Evolutionary conservation across 2,329 filamentous ascomycete genomes (phyloP), one percentile per base, ranked within the genome.

Genomic region (Phaeoacremonium minimum): DNA sequence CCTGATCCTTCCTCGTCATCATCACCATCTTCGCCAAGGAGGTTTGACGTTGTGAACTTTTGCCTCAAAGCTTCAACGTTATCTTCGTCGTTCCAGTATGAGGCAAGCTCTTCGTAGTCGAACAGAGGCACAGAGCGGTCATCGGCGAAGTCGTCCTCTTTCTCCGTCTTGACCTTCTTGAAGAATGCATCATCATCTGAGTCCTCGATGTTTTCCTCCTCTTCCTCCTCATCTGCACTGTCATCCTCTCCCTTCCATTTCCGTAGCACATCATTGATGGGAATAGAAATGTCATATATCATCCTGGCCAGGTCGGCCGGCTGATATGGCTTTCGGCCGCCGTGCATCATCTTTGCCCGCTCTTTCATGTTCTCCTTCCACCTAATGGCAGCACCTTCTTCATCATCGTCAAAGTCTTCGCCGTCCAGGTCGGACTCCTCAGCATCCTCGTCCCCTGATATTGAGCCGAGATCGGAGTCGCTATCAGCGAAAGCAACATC

Each of bases 401-500:
- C 85, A 14, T 76, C 76, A 28, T 77, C 75, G n/a, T 77, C 73
- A 1, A 67, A 61, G 15, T 67, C 65, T 0, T 69, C 63, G 9
- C 65, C 67, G 4, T 63, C 67, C 1, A 61, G 60, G 5, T 65
- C 63, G 2, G 63, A 65, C 4, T 66, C 64, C 15, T 67, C 67
- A 1, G 60, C 61, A 2, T 67, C 66, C 3, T 75, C 73, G 6
- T 66, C 64, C 1, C 63, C 67, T 7, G 87, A 95, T 45, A 96
- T 63, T 4, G 91, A 95, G 6, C 93, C 93, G 5, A 98, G 73
- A 56, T 98, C 94, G 0, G 93, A 98, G 59, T 98, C 94, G 53
- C 88, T 95, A 53, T 98, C 93, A 12, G 93, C 93, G 66, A 96
- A 98, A 2, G 82, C 87, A 39, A 97, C 52, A 37, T 95, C 87